Evolutionary conservation across 352 stramenopile genomes (phyloP).

Genomic region (Phytopythium mirpurense): DNA sequence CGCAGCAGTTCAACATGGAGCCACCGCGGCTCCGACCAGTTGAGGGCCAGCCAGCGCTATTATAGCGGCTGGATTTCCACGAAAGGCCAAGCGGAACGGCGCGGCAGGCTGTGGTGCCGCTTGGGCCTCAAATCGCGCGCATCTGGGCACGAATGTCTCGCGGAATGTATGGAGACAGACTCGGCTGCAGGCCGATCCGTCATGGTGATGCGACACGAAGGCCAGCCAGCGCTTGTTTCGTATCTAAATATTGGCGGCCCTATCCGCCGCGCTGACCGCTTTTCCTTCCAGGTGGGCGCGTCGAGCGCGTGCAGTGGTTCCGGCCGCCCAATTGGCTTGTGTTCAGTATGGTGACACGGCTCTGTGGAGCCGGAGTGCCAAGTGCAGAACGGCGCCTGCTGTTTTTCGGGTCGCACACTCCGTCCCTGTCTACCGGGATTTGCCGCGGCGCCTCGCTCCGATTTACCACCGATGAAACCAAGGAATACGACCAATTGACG

Average conservation of each 20-base stretch:
- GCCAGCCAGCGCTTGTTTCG: too few relatives aligned
- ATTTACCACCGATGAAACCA: background rate
- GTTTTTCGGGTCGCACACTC: slow-evolving; percentile 1
- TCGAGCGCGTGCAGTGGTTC: too few relatives aligned
- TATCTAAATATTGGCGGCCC: too few relatives aligned
- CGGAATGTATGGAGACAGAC: too few relatives aligned
- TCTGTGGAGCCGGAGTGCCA: background rate
- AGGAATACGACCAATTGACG: background rate
- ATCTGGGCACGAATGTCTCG: too few relatives aligned
- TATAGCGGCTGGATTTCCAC: background rate
- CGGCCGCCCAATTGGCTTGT: background rate
- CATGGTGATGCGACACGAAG: too few relatives aligned
- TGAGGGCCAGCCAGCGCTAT: background rate
- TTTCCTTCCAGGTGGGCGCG: background rate
- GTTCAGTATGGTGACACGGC: background rate
- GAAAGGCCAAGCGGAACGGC: background rate
- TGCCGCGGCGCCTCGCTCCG: background rate
- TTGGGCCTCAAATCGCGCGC: too few relatives aligned
- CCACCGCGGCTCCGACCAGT: background rate
- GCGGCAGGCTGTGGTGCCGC: too few relatives aligned
- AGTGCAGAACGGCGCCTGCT: slow-evolving; percentile 1
- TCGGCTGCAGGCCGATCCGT: too few relatives aligned
- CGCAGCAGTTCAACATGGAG: too few relatives aligned
- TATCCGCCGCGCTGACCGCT: background rate
- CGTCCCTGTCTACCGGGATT: slow-evolving; percentile 6